Base-by-base conservation (phyloP, 2,329 filamentous ascomycete species). In the Colletotrichum kahawae region DNA sequence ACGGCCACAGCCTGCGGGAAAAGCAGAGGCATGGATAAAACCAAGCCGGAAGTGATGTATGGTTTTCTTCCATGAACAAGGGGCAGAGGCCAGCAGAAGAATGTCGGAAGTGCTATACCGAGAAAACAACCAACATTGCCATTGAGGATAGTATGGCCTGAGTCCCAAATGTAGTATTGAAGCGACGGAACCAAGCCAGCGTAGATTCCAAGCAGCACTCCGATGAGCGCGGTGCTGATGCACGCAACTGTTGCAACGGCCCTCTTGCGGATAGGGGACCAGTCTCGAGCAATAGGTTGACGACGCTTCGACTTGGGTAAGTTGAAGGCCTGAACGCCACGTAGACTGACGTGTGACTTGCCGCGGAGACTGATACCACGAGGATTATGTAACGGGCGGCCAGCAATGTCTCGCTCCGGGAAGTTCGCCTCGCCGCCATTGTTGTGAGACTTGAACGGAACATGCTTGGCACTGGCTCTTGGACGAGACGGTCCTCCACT, bases 101-200 rank as follows among this genome's bases (percentile, higher is more conserved):
- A 89, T 0, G 92, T 94, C 0, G 93, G 91, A 51, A 95, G 83
- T 1, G 93, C 93, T 77, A 96, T 87, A 10, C 93, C 93, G 36
- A 93, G 80, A 80, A 94, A 96, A 68, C 95, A 89, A 31, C 92
- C 89, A 18, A 94, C 93, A 78, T 96, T 96, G 5, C 94, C 94
- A 43, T 95, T 87, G 33, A 95, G 92, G 2, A 92, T 89, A 74
- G 90, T 88, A 79, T 95, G 93, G 59, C 90, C 84, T 75, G 92
- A 88, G 78, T 95, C 93, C 29, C 91, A 92, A 77, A 96, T 90
- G 79, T 92, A 92, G 81, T 95, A 95, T 80, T 95, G 94, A 31
- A 96, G 94, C 5, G 92, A 91, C n/a, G 94, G 93, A 1, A 95
- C 93, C 78, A 95, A 89, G 4, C 94, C 94, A 70, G 93, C 92